Percentiles rank a stretch among this genome's conserved stretches.
Conservation (phyloP, 225 moss, liverwort and hornwort genomes). For the Straminergon stramineum region DNA sequence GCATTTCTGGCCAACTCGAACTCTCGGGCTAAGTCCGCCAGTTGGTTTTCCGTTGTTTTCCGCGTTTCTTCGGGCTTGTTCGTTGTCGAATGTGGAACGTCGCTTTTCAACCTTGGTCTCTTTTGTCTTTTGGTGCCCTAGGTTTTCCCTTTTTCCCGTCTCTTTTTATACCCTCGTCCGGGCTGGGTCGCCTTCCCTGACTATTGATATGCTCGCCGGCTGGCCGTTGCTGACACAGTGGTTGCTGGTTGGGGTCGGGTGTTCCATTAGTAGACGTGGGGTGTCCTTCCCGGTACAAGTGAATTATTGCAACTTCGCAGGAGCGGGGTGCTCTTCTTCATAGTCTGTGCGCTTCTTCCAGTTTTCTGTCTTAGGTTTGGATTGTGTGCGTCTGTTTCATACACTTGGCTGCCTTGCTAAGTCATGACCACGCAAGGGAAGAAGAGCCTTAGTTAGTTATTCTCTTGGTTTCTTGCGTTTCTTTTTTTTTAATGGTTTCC, state of each 20-base stretch:
- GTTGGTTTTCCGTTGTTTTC: not conserved
- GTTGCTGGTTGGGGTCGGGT: not conserved
- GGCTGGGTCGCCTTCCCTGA: not conserved
- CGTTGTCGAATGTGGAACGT: slow-evolving; percentile 24
- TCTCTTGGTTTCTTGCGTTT: not conserved
- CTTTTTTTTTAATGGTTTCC: not conserved
- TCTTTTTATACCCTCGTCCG: not conserved
- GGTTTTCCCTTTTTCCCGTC: not conserved
- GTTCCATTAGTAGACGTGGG: not conserved
- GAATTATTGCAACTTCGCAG: not conserved
- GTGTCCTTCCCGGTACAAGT: not conserved
- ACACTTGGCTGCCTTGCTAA: not conserved
- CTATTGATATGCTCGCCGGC: not conserved
- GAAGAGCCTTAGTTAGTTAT: not conserved
- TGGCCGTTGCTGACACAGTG: not conserved
- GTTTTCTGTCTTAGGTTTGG: not conserved
- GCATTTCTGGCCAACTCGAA: not conserved
- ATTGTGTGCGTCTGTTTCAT: not conserved
- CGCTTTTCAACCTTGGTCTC: not conserved
- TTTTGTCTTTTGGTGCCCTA: not conserved
- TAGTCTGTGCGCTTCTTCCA: not conserved
- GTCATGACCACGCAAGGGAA: not conserved
- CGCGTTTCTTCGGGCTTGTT: not conserved
- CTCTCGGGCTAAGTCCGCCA: not conserved
- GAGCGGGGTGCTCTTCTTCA: not conserved